Base-by-base conservation (phyloP, 805 yeast species). In the Metschnikowia colocasiae region DNA sequence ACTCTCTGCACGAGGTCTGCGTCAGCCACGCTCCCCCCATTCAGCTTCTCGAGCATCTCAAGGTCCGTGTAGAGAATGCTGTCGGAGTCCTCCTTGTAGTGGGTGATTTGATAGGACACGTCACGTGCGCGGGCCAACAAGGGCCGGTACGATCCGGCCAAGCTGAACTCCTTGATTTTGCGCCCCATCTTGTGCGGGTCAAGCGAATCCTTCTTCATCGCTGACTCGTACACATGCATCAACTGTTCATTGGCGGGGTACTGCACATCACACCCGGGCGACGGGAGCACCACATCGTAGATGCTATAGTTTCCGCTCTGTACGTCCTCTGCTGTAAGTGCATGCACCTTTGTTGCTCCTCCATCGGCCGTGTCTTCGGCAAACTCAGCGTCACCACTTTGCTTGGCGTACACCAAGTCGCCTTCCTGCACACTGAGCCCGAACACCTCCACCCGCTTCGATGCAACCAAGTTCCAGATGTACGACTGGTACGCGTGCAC, bases 401-500 rank as follows among this genome's bases (percentile, higher is more conserved):
- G 26, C 12, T 34, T 20, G 18, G 69, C 75, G 43, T 75, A 51
- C 3, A 91, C 89, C 55, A 91, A 72, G 64, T 91, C 98, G 23
- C 98, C 98, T 30, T 72, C 85, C 48, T 86, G 85, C 30, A 86
- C 79, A 23, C 75, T 63, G 51, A 79, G 61, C 1, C 97, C 97
- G 65, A 76, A 85, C 47, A 82, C 61, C 57, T 79, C 80, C 36
- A 89, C 73, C 60, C 99, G 76, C 55, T 78, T 79, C 43, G 95
- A 84, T 1, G 90, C 92, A 30, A 84, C 95, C 44, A 76, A 63
- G 61, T 95, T 95, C 99, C 99, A 95, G 25, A 94, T 79, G 60
- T 84, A 94, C 53, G 97, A 88, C 68, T 94, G 99, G 64, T 95
- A 95, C 3, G 99, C 96, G 67, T 94, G 99, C 2, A 87, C 96